phyloP scores from a whole-genome alignment of 331 rosid species.

The Rosa hybrid region DNA sequence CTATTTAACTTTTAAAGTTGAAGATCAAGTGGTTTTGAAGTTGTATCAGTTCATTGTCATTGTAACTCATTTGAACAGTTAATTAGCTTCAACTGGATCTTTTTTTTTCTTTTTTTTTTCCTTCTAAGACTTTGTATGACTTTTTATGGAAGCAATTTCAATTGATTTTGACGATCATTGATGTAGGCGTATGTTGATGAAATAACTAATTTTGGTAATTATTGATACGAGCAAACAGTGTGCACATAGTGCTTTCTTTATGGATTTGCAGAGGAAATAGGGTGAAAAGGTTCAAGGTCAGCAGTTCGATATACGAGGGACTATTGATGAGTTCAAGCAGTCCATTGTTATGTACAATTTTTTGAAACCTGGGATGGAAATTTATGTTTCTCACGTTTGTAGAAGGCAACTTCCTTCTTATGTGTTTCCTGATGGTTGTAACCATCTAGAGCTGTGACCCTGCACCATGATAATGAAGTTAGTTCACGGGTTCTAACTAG shows the following conservation, averaged over 20 bases:
- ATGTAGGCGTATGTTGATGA: no score
- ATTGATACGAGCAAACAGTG: slow-evolving; percentile 66
- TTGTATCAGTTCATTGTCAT: no score
- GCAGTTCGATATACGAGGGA: slow-evolving; percentile 87
- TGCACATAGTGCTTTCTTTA: slow-evolving; percentile 81
- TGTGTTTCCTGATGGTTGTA: slow-evolving; percentile 83
- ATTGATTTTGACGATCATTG: no score
- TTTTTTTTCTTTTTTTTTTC: no score
- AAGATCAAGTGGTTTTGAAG: no score
- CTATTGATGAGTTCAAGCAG: slow-evolving; percentile 86
- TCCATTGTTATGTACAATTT: slow-evolving; percentile 68
- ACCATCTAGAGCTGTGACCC: slow-evolving; percentile 44
- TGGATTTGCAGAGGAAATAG: slow-evolving; percentile 92
- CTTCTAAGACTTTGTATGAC: no score
- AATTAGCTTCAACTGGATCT: no score
- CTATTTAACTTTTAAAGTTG: no score
- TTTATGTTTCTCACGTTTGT: slow-evolving; percentile 83
- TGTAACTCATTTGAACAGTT: no score
- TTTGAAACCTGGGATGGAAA: slow-evolving; percentile 94
- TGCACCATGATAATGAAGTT: slow-evolving; percentile 32
- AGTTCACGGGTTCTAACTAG: slow-evolving; percentile 12
- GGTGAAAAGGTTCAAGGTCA: slow-evolving; percentile 81
- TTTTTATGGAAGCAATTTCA: no score
- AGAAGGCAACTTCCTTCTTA: slow-evolving; percentile 81
- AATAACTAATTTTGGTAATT: no score